phyloP scores from a whole-genome alignment of 176 grass and related monocot species.

The Oryza officinalis region DNA sequence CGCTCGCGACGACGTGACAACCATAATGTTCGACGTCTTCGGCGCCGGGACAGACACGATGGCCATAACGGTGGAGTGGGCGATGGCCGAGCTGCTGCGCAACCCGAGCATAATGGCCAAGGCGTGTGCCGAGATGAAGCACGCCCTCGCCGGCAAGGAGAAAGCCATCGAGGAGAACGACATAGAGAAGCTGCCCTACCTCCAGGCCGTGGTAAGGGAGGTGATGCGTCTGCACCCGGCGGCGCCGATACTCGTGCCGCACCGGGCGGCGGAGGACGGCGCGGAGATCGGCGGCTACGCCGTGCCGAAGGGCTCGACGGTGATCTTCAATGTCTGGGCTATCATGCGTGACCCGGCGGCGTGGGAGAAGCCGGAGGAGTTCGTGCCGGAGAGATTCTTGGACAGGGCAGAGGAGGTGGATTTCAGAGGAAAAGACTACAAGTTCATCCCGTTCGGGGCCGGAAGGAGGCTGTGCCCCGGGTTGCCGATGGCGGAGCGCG shows the following conservation, averaged over 20 bases:
- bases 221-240: neutral
- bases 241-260: neutral
- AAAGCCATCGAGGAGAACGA: neutral
- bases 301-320: neutral
- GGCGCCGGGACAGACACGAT: neutral
- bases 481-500: neutral
- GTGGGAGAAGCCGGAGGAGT: neutral
- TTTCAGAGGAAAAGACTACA: neutral
- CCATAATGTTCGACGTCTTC: slow-evolving; percentile 26
- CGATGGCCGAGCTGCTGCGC: neutral
- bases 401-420: neutral
- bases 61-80: neutral
- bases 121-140: neutral
- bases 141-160: neutral
- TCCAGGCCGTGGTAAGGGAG: neutral
- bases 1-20: neutral
- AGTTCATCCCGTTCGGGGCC: neutral
- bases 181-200: neutral
- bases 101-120: neutral
- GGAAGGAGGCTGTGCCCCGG: neutral
- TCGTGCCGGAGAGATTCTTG: neutral
- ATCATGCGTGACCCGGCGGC: neutral
- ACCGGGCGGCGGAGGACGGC: neutral
- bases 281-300: neutral
- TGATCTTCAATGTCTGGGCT: neutral